Evolutionary conservation across 495 filamentous ascomycete genomes (phyloP), one percentile per base, ranked within the genome.

Genomic region (Symbiotaphrina buchneri): DNA sequence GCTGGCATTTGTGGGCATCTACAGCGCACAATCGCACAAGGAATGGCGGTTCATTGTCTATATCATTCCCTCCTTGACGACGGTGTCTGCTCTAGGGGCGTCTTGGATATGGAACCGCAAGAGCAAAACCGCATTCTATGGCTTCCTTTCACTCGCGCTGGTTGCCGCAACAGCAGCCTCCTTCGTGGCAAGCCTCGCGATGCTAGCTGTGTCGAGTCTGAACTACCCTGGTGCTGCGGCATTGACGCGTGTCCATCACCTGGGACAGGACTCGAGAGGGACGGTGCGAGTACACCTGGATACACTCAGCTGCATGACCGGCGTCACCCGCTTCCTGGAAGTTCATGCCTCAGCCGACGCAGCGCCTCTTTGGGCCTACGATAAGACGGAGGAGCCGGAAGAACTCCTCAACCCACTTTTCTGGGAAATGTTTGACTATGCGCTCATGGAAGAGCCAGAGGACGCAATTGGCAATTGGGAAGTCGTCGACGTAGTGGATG

Each of bases 1-100:
- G 3, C 23, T 87, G 3, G 43, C 61, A 13, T 99, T 90, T 41
- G 56, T 87, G 4, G 60, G 63, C 0, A 47, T 87, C 22, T 97
- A 93, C 54, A 85, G 77, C 28, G 36, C 61, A 30, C 73, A 90
- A 27, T 84, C 87, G 3, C 87, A 99, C 51, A 99, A 99, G 48
- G 87, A 99, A 53, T 77, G 79, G 55, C 75, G 87, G 13, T 99
- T 99, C 56, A 75, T 99, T 39, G 59, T 95, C 36, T 95, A 95
- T 53, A 56, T 68, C 40, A 59, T 91, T 26, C 90, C 90, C 0
- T 55, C 69, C 0, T 52, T 94, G 4, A 92, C 87, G 0, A 75
- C 78, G 4, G 60, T 68, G 13, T 74, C 83, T 5, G 71, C 82
- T 0, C 56, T 80, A 1, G 71, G 71, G 11, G 76, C 81, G 1